phyloP scores from a whole-genome alignment of 331 rosid species.

The Prunus yedoensis region DNA sequence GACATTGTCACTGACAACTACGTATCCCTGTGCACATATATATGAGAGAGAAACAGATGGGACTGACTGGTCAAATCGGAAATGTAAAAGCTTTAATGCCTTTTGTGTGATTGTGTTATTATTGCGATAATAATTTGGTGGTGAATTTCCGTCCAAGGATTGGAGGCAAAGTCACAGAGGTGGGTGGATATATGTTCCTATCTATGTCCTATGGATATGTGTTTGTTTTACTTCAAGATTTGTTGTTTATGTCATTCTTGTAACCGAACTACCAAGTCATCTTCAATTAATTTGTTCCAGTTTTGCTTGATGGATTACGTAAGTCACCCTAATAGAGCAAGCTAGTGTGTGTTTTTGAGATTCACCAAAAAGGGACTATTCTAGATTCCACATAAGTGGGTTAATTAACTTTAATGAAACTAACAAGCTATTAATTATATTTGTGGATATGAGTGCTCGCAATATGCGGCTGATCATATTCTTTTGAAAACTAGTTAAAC shows the following conservation, averaged over 20 bases:
- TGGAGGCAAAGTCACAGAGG: background rate
- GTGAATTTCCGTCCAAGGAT: conserved; percentile 5
- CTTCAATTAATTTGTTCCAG: background rate
- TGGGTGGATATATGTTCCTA: too few species aligned
- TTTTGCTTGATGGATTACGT: background rate
- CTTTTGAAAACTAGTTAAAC: too few species aligned
- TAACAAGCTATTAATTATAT: too few species aligned
- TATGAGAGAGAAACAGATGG: conserved; percentile 33
- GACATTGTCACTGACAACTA: conserved; percentile 45
- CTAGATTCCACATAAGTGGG: too few species aligned
- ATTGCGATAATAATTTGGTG: conserved; percentile 30
- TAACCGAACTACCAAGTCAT: background rate
- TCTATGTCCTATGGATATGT: background rate
- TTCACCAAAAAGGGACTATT: too few species aligned
- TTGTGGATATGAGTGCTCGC: too few species aligned
- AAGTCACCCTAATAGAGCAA: background rate
- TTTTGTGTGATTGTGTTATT: conserved; percentile 37
- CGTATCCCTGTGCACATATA: conserved; percentile 32
- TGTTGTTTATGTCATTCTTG: background rate
- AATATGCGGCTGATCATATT: too few species aligned
- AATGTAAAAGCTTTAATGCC: conserved; percentile 22
- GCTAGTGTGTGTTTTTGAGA: too few species aligned
- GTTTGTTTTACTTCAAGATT: background rate
- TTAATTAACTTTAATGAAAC: too few species aligned
- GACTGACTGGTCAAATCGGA: conserved; percentile 64